phyloP scores from a whole-genome alignment of 257 asterid species.

The Solanum chiquidenum region DNA sequence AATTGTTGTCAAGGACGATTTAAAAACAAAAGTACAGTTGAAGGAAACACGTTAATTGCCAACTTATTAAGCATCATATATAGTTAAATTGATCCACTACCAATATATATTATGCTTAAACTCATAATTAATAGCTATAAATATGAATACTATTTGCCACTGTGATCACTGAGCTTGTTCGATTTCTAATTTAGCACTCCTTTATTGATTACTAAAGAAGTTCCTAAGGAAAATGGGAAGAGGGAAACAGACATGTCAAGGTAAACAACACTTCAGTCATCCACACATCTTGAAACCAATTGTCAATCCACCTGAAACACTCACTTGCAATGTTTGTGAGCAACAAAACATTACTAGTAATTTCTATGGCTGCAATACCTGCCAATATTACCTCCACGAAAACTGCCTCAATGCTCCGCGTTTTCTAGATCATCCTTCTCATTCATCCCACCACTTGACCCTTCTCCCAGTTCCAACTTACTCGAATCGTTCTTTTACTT shows the following conservation, averaged over 20 bases:
- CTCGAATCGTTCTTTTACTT: conserved; percentile 25
- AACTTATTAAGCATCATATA: background rate
- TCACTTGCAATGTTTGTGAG: conserved; percentile 41
- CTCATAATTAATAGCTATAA: background rate
- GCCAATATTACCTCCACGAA: conserved; percentile 38
- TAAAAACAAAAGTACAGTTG: background rate
- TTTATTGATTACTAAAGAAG: background rate
- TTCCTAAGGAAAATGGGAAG: background rate
- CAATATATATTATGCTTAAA: background rate
- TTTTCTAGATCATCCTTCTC: conserved; percentile 36
- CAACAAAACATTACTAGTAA: background rate
- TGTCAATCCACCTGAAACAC: conserved; percentile 8
- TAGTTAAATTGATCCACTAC: background rate
- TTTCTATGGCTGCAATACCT: conserved; percentile 14
- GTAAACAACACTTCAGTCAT: conserved; percentile 38
- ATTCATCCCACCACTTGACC: conserved; percentile 30
- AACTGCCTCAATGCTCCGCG: conserved; percentile 43
- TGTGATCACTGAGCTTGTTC: background rate
- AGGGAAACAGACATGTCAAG: background rate
- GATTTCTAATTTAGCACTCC: background rate
- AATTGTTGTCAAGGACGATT: background rate
- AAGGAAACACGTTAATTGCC: background rate
- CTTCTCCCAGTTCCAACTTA: conserved; percentile 38
- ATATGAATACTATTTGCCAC: background rate
- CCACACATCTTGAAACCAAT: conserved; percentile 26